Percentiles rank a stretch among this genome's conserved stretches.
These are phyloP conservation scores for Cynanchum wilfordii DNA, from an alignment of 257 asterid genomes.

Conservation along the genomic window DNA sequence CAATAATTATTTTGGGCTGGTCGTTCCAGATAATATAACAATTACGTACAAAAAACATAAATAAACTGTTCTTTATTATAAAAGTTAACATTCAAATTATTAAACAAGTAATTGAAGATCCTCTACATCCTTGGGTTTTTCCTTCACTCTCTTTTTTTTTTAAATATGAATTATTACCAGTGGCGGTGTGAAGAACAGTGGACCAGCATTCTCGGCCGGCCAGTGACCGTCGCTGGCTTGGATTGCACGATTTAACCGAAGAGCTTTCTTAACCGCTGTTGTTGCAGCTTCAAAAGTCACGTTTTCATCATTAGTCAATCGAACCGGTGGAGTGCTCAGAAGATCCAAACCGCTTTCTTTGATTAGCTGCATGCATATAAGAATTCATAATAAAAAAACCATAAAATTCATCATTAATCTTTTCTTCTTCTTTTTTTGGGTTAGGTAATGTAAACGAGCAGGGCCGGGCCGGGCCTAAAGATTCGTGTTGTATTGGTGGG, in stretches of 20 bases:
- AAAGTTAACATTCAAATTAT: too few relatives aligned
- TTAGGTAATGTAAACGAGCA: too few relatives aligned
- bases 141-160: background rate
- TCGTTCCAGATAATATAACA: too few relatives aligned
- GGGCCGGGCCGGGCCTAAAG: conserved; percentile 6
- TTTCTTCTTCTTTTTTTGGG: background rate
- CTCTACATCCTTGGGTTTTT: too few relatives aligned
- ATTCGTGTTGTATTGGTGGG: background rate
- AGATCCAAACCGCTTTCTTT: conserved; percentile 51
- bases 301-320: conserved; percentile 43
- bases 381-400: background rate
- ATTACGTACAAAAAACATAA: too few relatives aligned
- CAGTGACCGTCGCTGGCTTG: conserved; percentile 10
- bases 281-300: conserved; percentile 41
- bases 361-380: conserved; percentile 31
- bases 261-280: conserved; percentile 28
- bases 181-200: conserved; percentile 57
- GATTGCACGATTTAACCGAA: too few relatives aligned
- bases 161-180: conserved; percentile 13
- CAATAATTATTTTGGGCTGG: too few relatives aligned
- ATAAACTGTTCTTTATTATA: too few relatives aligned
- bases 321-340: conserved; percentile 37
- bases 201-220: conserved; percentile 79
- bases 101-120: too few relatives aligned
- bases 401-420: too few relatives aligned